Percentiles rank a stretch among this genome's conserved stretches.
Evolutionary conservation across 129 eudicot genomes (phyloP).

Genomic region (Cynara cardunculus): DNA sequence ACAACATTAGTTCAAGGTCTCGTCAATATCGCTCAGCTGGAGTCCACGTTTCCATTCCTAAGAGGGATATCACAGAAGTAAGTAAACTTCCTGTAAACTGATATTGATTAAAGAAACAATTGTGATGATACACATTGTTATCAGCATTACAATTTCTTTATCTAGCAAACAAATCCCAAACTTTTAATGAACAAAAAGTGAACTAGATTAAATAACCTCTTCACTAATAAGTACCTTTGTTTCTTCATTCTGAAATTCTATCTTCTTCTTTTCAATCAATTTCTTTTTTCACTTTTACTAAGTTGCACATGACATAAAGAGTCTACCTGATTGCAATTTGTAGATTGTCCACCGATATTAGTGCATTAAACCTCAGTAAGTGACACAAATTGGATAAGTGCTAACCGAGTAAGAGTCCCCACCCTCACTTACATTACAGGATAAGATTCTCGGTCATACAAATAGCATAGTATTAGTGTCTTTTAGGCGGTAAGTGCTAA

Average conservation of each 20-base stretch:
- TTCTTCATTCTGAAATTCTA: not conserved
- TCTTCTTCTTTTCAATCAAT: not conserved
- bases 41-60: constrained; percentile 53
- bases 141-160: not conserved
- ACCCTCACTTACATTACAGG: not conserved
- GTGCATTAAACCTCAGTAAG: not conserved
- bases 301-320: not conserved
- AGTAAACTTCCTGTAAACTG: not conserved
- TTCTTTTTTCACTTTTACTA: not conserved
- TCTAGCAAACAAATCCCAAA: not conserved
- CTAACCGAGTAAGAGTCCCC: not conserved
- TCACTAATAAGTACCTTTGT: not conserved
- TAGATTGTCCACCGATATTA: not conserved
- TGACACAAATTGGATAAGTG: not conserved
- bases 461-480: too few relatives aligned
- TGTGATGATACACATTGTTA: not conserved
- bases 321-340: not conserved
- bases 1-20: constrained; percentile 79
- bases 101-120: not conserved
- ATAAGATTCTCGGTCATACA: too few relatives aligned
- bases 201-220: too few relatives aligned
- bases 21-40: constrained; percentile 45
- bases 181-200: not conserved
- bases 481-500: too few relatives aligned
- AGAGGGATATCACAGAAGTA: constrained; percentile 49